Percentiles rank a stretch among this genome's conserved stretches.
Evolutionary conservation across 805 yeast species (phyloP).

Genomic region (Debaryomyces tyrocola): DNA sequence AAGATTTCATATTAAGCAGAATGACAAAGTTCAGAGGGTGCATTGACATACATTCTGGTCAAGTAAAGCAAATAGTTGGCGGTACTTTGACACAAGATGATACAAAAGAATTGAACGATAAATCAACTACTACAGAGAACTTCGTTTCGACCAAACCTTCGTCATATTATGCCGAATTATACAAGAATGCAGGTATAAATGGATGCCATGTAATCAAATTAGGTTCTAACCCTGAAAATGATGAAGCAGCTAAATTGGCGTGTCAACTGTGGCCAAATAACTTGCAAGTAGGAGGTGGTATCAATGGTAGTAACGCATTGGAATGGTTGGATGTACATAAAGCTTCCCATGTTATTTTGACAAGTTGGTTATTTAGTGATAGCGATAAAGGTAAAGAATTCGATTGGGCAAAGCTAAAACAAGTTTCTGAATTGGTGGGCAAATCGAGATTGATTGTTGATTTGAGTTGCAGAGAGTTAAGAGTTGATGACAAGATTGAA

Average conservation of each 20-base stretch:
- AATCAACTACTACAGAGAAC: conserved; percentile 45
- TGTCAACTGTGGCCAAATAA: conserved; percentile 67
- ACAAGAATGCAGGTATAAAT: conserved; percentile 51
- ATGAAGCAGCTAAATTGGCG: conserved; percentile 78
- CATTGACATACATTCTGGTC: conserved; percentile 91
- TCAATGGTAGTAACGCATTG: conserved; percentile 68
- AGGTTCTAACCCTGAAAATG: conserved; percentile 75
- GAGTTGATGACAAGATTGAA: conserved; percentile 21
- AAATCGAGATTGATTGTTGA: conserved; percentile 75
- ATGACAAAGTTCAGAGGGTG: conserved; percentile 95
- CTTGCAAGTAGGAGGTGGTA: conserved; percentile 93
- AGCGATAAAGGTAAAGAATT: conserved; percentile 47
- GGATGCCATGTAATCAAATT: conserved; percentile 95
- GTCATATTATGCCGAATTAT: conserved; percentile 70
- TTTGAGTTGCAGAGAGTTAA: conserved; percentile 69
- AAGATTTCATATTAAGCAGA: not conserved
- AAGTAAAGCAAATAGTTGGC: conserved; percentile 96
- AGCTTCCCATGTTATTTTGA: conserved; percentile 87
- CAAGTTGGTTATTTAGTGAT: conserved; percentile 84
- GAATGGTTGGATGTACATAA: conserved; percentile 69
- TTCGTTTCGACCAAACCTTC: conserved; percentile 77
- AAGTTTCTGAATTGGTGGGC: conserved; percentile 59
- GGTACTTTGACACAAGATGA: conserved; percentile 72
- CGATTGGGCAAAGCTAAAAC: conserved; percentile 51
- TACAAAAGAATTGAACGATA: conserved; percentile 22